Conservation (phyloP, 768 basidiomycete species). For the Collybia nuda region DNA sequence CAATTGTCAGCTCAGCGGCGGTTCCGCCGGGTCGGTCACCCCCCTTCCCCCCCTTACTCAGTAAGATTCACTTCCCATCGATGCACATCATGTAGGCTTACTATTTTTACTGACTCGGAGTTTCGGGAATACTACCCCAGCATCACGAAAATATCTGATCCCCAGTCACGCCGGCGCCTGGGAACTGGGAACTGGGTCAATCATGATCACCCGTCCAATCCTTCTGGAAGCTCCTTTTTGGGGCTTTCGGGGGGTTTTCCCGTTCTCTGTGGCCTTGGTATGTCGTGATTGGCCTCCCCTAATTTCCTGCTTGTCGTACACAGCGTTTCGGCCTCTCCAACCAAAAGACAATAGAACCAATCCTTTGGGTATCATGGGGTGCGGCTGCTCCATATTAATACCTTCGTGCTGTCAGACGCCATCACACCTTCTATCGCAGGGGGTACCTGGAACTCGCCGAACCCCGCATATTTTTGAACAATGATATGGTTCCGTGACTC, state of each 20-base stretch:
- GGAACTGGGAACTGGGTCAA: slow-evolving; percentile 5
- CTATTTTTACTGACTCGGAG: slow-evolving; percentile 5
- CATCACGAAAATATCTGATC: slow-evolving; percentile 9
- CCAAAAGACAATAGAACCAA: slow-evolving; percentile 1
- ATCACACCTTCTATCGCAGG: slow-evolving; percentile 10
- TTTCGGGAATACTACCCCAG: slow-evolving; percentile 1
- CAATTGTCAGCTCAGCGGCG: not conserved
- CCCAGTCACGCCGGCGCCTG: slow-evolving; percentile 11
- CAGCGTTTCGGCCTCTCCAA: not conserved
- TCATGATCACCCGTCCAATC: slow-evolving; percentile 1
- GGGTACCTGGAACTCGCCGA: slow-evolving; percentile 4
- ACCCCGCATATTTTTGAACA: slow-evolving; percentile 6
- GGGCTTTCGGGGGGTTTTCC: not conserved
- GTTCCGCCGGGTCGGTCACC: not conserved
- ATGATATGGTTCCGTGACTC: not conserved
- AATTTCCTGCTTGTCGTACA: not conserved
- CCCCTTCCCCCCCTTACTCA: too few species aligned
- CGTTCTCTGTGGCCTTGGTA: not conserved
- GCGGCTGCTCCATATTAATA: slow-evolving; percentile 9
- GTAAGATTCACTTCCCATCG: too few species aligned
- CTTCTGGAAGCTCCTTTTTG: slow-evolving; percentile 4
- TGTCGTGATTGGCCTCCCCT: not conserved
- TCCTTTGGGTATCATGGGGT: slow-evolving; percentile 5
- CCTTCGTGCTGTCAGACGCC: slow-evolving; percentile 5
- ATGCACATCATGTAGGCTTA: too few species aligned